phyloP scores from a whole-genome alignment of 169 alveolate species.

The Fabrea salina region DNA sequence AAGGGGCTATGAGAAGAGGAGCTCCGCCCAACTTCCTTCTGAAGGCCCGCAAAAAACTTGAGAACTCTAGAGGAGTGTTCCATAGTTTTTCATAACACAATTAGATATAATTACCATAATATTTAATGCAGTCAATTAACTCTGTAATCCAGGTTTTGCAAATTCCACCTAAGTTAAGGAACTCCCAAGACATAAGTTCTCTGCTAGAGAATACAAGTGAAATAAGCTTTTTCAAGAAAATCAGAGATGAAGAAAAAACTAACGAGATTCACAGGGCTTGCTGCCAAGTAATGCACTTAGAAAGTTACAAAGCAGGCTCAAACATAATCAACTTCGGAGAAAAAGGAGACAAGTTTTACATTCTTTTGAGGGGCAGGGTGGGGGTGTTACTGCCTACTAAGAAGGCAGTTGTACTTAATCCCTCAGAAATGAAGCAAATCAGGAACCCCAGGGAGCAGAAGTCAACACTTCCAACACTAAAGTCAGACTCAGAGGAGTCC shows the following conservation, averaged over 20 bases:
- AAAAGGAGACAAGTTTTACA: slow-evolving; percentile 32
- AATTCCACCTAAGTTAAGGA: not conserved
- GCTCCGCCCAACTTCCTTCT: too few relatives aligned
- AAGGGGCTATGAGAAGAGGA: too few relatives aligned
- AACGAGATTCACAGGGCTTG: not conserved
- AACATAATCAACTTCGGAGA: not conserved
- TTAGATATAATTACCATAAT: too few relatives aligned
- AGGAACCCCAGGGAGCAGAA: too few relatives aligned
- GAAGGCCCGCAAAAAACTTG: too few relatives aligned
- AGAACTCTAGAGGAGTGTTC: too few relatives aligned
- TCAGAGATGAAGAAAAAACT: slow-evolving; percentile 12
- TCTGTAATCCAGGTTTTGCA: not conserved
- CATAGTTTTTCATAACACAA: too few relatives aligned
- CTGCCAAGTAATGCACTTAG: slow-evolving; percentile 13
- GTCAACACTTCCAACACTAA: too few relatives aligned
- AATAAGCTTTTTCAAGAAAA: not conserved
- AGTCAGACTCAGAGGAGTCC: too few relatives aligned
- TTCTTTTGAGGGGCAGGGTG: slow-evolving; percentile 26
- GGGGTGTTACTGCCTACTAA: slow-evolving; percentile 17
- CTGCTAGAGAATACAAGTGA: not conserved
- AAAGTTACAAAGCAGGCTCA: not conserved
- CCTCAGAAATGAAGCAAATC: too few relatives aligned
- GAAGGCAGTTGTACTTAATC: not conserved
- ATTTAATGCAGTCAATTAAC: too few relatives aligned
- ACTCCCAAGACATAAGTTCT: not conserved